phyloP scores from a whole-genome alignment of 768 basidiomycete genomes.

The Boletus vermiculosoides region DNA sequence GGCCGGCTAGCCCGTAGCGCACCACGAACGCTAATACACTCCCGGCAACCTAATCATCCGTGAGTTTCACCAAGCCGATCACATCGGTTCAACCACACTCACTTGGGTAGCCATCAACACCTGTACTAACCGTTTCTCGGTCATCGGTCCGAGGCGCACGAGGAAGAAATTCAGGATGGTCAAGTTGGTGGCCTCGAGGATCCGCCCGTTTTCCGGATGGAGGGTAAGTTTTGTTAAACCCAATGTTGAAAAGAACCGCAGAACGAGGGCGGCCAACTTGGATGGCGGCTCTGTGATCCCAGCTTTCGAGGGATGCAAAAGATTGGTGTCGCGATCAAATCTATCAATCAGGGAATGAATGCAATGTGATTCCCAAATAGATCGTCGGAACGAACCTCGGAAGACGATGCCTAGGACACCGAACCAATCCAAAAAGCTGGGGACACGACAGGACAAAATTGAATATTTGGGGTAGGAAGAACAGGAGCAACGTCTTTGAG shows the following conservation, averaged over 20 bases:
- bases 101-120: conserved; percentile 76
- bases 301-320: conserved; percentile 75
- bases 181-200: conserved; percentile 79
- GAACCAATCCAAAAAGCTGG: conserved; percentile 90
- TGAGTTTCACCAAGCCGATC: conserved; percentile 5
- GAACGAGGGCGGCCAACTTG: conserved; percentile 48
- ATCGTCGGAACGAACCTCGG: conserved; percentile 59
- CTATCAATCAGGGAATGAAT: conserved; percentile 37
- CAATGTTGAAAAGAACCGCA: conserved; percentile 59
- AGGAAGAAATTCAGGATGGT: conserved; percentile 90
- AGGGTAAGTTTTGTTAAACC: conserved; percentile 65
- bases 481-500: conserved; percentile 92
- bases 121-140: conserved; percentile 75
- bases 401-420: conserved; percentile 91
- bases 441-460: conserved; percentile 95
- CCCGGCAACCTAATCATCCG: conserved; percentile 53
- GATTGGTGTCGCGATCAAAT: conserved; percentile 69
- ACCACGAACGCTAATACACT: conserved; percentile 82
- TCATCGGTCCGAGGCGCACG: conserved; percentile 78
- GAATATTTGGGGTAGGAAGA: conserved; percentile 98
- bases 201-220: conserved; percentile 52
- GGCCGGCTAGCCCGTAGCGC: conserved; percentile 84
- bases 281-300: conserved; percentile 60
- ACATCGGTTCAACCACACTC: conserved; percentile 7
- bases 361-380: background rate